Conservation (phyloP, 106 monocot species). For the Dendrobium catenatum region DNA sequence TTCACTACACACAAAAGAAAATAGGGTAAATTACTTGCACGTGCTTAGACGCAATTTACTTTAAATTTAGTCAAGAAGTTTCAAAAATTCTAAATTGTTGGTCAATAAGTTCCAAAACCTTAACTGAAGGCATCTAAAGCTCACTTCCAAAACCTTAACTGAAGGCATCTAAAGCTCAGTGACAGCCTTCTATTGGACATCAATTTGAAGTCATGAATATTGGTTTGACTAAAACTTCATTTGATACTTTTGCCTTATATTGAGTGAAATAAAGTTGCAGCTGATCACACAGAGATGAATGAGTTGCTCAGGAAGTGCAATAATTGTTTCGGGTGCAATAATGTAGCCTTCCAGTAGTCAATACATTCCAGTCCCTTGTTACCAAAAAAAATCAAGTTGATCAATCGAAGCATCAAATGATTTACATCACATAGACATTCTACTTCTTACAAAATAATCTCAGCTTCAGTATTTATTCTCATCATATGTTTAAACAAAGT, state of each 20-base stretch:
- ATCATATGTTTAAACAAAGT: too few relatives aligned
- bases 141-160: too few relatives aligned
- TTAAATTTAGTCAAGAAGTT: not conserved
- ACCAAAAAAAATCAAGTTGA: not conserved
- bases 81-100: not conserved
- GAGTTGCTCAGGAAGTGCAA: not conserved
- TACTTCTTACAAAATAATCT: not conserved
- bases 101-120: not conserved
- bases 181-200: not conserved
- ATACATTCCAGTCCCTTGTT: not conserved
- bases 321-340: not conserved
- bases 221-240: not conserved
- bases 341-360: not conserved
- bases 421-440: not conserved
- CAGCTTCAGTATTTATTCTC: too few relatives aligned
- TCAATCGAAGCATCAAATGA: not conserved
- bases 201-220: not conserved
- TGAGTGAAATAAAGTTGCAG: not conserved
- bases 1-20: not conserved
- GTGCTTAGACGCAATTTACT: not conserved
- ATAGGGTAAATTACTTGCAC: not conserved
- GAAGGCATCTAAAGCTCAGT: not conserved
- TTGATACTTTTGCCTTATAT: not conserved
- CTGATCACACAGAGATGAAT: not conserved
- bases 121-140: not conserved